Evolutionary conservation across 2,329 filamentous ascomycete genomes (phyloP).

Genomic region (Cladophialophora psammophila): DNA sequence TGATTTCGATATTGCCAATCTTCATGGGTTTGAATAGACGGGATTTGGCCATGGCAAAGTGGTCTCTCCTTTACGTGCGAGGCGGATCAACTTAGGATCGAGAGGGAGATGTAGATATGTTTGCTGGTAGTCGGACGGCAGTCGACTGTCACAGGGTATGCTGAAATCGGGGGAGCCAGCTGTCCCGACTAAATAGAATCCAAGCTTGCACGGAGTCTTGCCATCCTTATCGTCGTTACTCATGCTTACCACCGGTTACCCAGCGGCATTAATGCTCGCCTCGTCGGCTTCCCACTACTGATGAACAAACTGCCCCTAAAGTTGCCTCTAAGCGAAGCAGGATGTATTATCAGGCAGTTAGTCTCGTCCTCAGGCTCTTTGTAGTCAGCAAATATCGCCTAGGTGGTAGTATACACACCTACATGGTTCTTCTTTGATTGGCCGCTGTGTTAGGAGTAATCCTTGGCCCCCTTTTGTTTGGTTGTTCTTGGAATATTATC

Average conservation of each 20-base stretch:
- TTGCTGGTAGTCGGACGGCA: background rate
- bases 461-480: background rate
- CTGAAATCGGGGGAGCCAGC: background rate
- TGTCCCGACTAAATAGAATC: constrained; percentile 1
- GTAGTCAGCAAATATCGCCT: constrained; percentile 3
- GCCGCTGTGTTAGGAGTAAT: background rate
- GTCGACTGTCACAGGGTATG: background rate
- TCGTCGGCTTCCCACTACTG: background rate
- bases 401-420: background rate
- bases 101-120: background rate
- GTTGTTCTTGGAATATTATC: background rate
- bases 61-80: background rate
- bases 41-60: constrained; percentile 6
- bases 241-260: background rate
- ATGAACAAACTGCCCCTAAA: background rate
- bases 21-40: constrained; percentile 23
- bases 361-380: background rate
- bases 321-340: background rate
- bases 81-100: background rate
- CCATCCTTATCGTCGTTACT: background rate
- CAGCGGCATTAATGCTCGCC: background rate
- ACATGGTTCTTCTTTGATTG: background rate
- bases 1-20: constrained; percentile 15
- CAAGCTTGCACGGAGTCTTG: background rate
- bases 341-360: background rate